These are phyloP conservation scores for Fusarium sp. DNA, from an alignment of 2,329 filamentous ascomycete genomes.

Conservation along the genomic window DNA sequence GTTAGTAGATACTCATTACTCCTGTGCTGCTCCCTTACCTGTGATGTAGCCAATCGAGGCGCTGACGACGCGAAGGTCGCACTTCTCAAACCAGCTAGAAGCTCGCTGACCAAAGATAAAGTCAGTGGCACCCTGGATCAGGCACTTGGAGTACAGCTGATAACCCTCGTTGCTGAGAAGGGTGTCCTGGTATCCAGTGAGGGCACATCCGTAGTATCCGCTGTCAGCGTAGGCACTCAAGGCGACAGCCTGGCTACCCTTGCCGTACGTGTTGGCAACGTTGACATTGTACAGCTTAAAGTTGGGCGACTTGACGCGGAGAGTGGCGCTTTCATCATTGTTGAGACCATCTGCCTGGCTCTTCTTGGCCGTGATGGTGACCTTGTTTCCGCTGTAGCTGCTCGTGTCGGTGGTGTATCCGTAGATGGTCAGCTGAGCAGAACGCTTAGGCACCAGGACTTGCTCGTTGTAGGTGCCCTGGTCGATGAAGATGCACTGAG, in stretches of 20 bases:
- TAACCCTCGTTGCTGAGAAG: constrained; percentile 57
- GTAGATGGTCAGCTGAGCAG: constrained; percentile 63
- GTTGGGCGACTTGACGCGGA: constrained; percentile 57
- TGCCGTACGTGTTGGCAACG: constrained; percentile 58
- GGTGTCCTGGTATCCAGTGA: constrained; percentile 63
- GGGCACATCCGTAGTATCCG: constrained; percentile 59
- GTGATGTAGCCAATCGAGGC: constrained; percentile 54
- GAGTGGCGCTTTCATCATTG: constrained; percentile 64
- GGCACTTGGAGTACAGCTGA: constrained; percentile 58
- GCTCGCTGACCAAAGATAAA: constrained; percentile 60
- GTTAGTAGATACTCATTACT: not conserved
- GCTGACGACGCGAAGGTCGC: constrained; percentile 52
- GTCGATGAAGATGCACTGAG: constrained; percentile 72
- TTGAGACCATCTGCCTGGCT: constrained; percentile 57
- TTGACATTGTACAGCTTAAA: constrained; percentile 73
- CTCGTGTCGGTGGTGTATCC: constrained; percentile 65
- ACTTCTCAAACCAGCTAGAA: constrained; percentile 56
- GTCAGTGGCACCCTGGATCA: constrained; percentile 61
- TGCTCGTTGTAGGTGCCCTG: constrained; percentile 64
- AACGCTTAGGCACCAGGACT: constrained; percentile 62
- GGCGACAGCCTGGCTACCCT: constrained; percentile 59
- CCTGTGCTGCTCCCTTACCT: constrained; percentile 41
- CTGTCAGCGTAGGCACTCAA: constrained; percentile 55
- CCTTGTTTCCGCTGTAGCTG: constrained; percentile 65
- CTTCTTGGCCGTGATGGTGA: constrained; percentile 58